These are phyloP conservation scores for Combretum micranthum DNA, from an alignment of 345 rosid species.

Conservation along the genomic window DNA sequence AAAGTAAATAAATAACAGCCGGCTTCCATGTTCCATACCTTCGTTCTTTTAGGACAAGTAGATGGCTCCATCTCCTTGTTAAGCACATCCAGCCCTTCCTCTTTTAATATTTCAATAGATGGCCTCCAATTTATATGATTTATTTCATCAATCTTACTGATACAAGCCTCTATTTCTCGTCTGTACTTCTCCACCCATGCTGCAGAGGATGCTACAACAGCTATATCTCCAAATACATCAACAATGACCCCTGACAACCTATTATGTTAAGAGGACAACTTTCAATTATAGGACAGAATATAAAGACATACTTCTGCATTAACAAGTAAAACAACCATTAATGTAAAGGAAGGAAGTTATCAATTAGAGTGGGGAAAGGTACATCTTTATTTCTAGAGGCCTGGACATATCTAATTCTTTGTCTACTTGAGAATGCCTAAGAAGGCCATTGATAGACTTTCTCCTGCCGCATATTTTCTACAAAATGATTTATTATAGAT, in stretches of 20 bases:
- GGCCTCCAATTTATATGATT: constrained; percentile 83
- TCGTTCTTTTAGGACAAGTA: constrained; percentile 46
- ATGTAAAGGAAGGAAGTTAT: too few relatives aligned
- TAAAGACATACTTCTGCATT: too few relatives aligned
- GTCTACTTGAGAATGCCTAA: too few relatives aligned
- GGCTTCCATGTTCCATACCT: constrained; percentile 35
- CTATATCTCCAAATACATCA: constrained; percentile 84
- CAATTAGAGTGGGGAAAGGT: too few relatives aligned
- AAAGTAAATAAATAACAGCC: too few relatives aligned
- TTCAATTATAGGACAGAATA: too few relatives aligned
- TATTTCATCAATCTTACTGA: constrained; percentile 46
- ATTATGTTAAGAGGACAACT: constrained; percentile 3
- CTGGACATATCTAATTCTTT: too few relatives aligned
- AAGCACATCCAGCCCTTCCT: constrained; percentile 68
- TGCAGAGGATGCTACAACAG: constrained; percentile 93
- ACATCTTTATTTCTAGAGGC: too few relatives aligned
- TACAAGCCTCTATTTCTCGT: constrained; percentile 48
- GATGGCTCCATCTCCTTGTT: constrained; percentile 35
- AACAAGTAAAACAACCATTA: too few relatives aligned
- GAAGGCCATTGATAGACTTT: too few relatives aligned
- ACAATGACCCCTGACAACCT: constrained; percentile 86
- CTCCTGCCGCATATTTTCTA: too few relatives aligned
- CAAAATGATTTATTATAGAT: too few relatives aligned
- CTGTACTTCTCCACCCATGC: constrained; percentile 94
- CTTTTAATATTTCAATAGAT: constrained; percentile 77